Percentiles rank a stretch among this genome's conserved stretches.
These are phyloP conservation scores for Sphaceloma murrayae DNA, from an alignment of 2,329 filamentous ascomycete species.

Conservation along the genomic window DNA sequence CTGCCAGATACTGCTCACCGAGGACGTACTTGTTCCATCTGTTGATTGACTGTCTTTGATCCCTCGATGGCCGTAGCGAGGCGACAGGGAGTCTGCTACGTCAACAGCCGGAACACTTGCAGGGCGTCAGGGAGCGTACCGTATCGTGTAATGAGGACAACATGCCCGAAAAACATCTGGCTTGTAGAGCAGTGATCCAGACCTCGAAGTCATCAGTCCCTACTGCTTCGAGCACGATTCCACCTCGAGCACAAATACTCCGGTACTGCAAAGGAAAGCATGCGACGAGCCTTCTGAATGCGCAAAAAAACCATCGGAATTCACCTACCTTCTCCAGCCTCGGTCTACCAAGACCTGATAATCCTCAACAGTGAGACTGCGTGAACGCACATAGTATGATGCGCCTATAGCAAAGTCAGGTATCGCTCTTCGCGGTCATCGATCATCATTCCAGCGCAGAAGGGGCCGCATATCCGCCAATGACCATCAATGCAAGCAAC, in stretches of 20 bases:
- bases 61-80: conserved; percentile 55
- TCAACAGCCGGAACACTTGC: too few species aligned
- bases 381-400: conserved; percentile 60
- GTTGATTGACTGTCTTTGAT: conserved; percentile 67
- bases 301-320: neutral
- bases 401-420: conserved; percentile 45
- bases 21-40: conserved; percentile 64
- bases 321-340: conserved; percentile 65
- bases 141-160: conserved; percentile 83
- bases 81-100: conserved; percentile 51
- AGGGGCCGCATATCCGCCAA: too few species aligned
- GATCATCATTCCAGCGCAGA: too few species aligned
- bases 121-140: too few species aligned
- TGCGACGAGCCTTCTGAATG: too few species aligned
- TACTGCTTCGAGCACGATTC: too few species aligned
- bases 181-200: conserved; percentile 59
- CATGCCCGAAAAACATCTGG: conserved; percentile 72
- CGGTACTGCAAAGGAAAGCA: too few species aligned
- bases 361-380: conserved; percentile 51
- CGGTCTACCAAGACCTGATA: conserved; percentile 66
- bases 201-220: too few species aligned
- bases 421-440: neutral
- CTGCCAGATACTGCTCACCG: conserved; percentile 57
- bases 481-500: neutral
- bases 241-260: too few species aligned